Percentiles rank a stretch among this genome's conserved stretches.
Evolutionary conservation across 257 asterid genomes (phyloP).

Genomic region (Orobanche coerulescens): DNA sequence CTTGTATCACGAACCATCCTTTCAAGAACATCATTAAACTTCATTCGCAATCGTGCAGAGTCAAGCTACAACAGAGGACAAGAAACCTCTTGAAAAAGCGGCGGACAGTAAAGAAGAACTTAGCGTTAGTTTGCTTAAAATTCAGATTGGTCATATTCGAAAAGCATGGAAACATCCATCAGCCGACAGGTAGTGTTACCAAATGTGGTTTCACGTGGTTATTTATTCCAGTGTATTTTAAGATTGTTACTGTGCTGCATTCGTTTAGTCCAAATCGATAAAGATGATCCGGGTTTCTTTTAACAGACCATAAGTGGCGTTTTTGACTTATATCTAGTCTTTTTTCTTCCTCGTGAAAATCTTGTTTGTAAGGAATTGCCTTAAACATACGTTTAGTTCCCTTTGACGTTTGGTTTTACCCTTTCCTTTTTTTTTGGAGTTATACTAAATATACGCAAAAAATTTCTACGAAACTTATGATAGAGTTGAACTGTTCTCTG

Average conservation of each 20-base stretch:
- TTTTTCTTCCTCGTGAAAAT: not conserved
- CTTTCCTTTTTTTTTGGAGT: not conserved
- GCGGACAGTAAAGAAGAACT: slow-evolving; percentile 49
- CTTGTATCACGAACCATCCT: too few species aligned
- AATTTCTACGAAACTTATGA: not conserved
- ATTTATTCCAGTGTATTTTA: not conserved
- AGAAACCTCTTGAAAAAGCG: slow-evolving; percentile 49
- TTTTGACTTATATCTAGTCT: not conserved
- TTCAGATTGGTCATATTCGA: slow-evolving; percentile 76
- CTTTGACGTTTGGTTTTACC: not conserved
- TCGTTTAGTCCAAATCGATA: not conserved
- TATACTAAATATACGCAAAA: not conserved
- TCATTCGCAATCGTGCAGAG: too few species aligned
- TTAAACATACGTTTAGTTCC: not conserved
- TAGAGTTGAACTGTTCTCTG: slow-evolving; percentile 12
- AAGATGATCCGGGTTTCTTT: not conserved
- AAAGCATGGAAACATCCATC: slow-evolving; percentile 96
- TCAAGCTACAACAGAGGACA: slow-evolving; percentile 48
- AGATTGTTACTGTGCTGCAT: not conserved
- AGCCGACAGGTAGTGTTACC: slow-evolving; percentile 70
- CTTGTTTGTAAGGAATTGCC: not conserved
- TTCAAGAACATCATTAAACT: too few species aligned
- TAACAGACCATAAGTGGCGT: not conserved
- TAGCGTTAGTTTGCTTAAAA: slow-evolving; percentile 73
- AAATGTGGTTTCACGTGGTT: not conserved